These are phyloP conservation scores for Cudoniella acicularis DNA, from an alignment of 495 filamentous ascomycete species.

Conservation along the genomic window DNA sequence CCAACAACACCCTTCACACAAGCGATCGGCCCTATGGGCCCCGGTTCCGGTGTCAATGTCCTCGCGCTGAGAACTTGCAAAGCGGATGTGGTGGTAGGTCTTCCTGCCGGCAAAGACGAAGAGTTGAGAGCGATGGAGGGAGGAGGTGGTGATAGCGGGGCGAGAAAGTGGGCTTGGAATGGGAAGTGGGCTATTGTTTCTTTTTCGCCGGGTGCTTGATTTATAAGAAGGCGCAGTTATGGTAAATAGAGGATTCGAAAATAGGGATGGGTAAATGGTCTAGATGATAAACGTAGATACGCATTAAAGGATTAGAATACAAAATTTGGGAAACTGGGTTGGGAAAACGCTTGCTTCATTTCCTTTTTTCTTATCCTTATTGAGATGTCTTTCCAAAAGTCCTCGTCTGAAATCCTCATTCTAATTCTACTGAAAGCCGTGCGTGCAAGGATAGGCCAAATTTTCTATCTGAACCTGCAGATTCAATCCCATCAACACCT, in stretches of 20 bases:
- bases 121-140: slow-evolving; percentile 61
- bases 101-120: slow-evolving; percentile 79
- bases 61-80: slow-evolving; percentile 91
- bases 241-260: too few species aligned
- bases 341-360: too few species aligned
- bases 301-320: neutral
- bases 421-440: too few species aligned
- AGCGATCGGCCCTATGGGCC: slow-evolving; percentile 84
- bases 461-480: too few species aligned
- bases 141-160: slow-evolving; percentile 63
- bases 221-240: too few species aligned
- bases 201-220: slow-evolving; percentile 48
- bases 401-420: too few species aligned
- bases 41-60: slow-evolving; percentile 72
- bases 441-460: too few species aligned
- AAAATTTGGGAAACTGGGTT: too few species aligned
- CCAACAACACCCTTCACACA: slow-evolving; percentile 80
- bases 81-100: slow-evolving; percentile 89
- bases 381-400: too few species aligned
- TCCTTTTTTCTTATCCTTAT: too few species aligned
- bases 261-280: too few species aligned
- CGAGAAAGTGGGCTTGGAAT: slow-evolving; percentile 93
- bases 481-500: too few species aligned
- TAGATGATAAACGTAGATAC: neutral
- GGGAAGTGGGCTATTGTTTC: slow-evolving; percentile 96